phyloP scores from a whole-genome alignment of 495 filamentous ascomycete genomes.

The Aspergillus panamensis region DNA sequence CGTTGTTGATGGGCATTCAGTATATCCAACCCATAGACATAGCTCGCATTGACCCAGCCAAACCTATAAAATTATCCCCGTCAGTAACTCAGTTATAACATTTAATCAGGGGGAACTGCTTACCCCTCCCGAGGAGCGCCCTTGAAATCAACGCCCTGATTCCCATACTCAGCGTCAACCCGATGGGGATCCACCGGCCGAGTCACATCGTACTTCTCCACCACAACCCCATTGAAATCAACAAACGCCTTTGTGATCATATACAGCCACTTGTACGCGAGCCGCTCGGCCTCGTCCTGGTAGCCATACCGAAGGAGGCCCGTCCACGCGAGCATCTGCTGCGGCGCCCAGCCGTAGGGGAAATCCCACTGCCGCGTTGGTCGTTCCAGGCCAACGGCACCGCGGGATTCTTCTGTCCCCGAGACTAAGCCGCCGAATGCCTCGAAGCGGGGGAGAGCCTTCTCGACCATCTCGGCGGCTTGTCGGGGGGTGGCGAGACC shows the following conservation, averaged over 20 bases:
- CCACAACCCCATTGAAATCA: conserved; percentile 95
- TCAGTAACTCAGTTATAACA: conserved; percentile 1
- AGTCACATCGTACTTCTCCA: conserved; percentile 98
- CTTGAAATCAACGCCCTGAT: conserved; percentile 91
- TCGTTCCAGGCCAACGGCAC: conserved; percentile 69
- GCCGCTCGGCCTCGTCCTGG: conserved; percentile 76
- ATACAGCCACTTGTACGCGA: conserved; percentile 93
- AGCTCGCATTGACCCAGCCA: conserved; percentile 98
- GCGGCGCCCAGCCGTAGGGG: conserved; percentile 95
- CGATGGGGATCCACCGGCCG: conserved; percentile 81
- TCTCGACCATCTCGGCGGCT: conserved; percentile 69
- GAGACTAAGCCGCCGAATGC: conserved; percentile 83
- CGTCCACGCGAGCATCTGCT: conserved; percentile 97
- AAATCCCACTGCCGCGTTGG: conserved; percentile 98
- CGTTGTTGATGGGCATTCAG: conserved; percentile 80
- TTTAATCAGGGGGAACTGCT: conserved; percentile 33
- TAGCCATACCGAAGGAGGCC: conserved; percentile 89
- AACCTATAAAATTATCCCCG: conserved; percentile 57
- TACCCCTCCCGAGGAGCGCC: conserved; percentile 94
- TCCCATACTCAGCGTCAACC: conserved; percentile 95
- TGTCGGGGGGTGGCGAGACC: conserved; percentile 76
- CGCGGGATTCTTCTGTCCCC: conserved; percentile 82
- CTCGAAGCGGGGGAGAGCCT: conserved; percentile 81
- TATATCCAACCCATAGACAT: conserved; percentile 82
- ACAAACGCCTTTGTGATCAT: conserved; percentile 98